Percentiles rank a stretch among this genome's conserved stretches.
These are phyloP conservation scores for Aristolochia californica DNA, from an alignment of 164 flowering plant genomes.

Conservation along the genomic window DNA sequence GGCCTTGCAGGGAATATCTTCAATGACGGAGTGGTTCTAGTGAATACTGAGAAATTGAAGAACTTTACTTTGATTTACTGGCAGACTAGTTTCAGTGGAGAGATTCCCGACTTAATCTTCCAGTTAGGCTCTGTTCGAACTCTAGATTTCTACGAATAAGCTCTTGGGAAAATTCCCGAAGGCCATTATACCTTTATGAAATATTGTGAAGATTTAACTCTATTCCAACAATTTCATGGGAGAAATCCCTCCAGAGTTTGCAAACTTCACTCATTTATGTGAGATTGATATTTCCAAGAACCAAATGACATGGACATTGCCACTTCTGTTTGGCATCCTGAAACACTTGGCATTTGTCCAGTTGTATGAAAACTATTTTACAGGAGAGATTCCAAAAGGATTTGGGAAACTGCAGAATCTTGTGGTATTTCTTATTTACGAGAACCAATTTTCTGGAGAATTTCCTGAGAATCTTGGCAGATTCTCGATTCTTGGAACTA, in stretches of 20 bases:
- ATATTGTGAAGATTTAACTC: constrained; percentile 63
- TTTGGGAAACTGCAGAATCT: constrained; percentile 62
- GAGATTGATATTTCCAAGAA: constrained; percentile 76
- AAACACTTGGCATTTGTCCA: constrained; percentile 60
- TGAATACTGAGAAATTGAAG: constrained; percentile 54
- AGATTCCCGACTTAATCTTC: constrained; percentile 62
- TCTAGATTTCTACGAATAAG: constrained; percentile 54
- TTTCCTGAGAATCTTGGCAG: constrained; percentile 71
- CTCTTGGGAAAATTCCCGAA: constrained; percentile 51
- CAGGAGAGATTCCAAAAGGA: constrained; percentile 61
- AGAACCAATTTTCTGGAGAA: constrained; percentile 60
- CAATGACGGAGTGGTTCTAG: constrained; percentile 51
- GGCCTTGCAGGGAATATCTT: constrained; percentile 43
- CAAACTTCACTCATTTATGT: constrained; percentile 40
- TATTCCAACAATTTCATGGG: constrained; percentile 60
- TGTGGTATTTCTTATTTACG: constrained; percentile 47
- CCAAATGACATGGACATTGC: constrained; percentile 51
- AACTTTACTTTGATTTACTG: constrained; percentile 51
- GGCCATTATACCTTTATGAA: constrained; percentile 42
- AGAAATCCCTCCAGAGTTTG: constrained; percentile 53
- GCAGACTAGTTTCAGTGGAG: constrained; percentile 36
- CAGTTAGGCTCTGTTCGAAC: constrained; percentile 35
- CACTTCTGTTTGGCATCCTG: constrained; percentile 44
- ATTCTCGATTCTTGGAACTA: constrained; percentile 44
- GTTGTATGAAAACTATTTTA: constrained; percentile 42